Evolutionary conservation across 306 rosid species (phyloP), one percentile per base, ranked within the genome.

Genomic region (Clitoria ternatea): DNA sequence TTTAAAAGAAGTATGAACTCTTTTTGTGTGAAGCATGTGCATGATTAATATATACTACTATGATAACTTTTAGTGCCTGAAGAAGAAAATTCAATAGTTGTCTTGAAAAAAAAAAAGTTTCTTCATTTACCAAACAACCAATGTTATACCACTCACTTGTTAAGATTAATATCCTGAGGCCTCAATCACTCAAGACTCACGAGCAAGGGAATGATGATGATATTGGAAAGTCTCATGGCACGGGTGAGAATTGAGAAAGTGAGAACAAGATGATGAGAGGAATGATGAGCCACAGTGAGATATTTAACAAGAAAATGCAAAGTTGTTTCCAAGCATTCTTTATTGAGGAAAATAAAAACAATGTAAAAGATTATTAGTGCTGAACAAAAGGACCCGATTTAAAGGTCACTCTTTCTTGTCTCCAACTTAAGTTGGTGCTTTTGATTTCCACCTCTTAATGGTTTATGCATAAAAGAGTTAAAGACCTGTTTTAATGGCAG

Each of bases 391-490:
- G 80, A 76, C 86, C 86, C 85, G 59, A 68, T 69, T 74, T 48
- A 83, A 85, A 73, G 83, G 70, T 27, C 69, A 78, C 79, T 85
- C 78, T 76, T 75, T 70, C 73, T 74, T 86, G 84, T 77, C 89
- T 59, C 82, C 86, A 70, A 77, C 80, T 69, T 80, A 74, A 19
- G 47, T 15, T 64, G 80, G 48, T 77, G 70, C 89, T 82, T 85
- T 82, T 82, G 73, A 75, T 83, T 81, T 78, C 87, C 94, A 85
- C 86, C 77, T 57, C 81, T 73, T 35, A 52, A 79, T 85, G 85
- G 84, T 78, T 77, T 80, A 77, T 81, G 73, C 72, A 78, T 70
- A 81, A 79, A 79, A 86, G 81, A 67, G 67, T 74, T 29, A 78
- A 77, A 77, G 57, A 4, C 72, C 80, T 63, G 52, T 20, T 78